Evolutionary conservation across 192 early-diverging fungal species (phyloP).

Genomic region (Glomus cerebriforme): DNA sequence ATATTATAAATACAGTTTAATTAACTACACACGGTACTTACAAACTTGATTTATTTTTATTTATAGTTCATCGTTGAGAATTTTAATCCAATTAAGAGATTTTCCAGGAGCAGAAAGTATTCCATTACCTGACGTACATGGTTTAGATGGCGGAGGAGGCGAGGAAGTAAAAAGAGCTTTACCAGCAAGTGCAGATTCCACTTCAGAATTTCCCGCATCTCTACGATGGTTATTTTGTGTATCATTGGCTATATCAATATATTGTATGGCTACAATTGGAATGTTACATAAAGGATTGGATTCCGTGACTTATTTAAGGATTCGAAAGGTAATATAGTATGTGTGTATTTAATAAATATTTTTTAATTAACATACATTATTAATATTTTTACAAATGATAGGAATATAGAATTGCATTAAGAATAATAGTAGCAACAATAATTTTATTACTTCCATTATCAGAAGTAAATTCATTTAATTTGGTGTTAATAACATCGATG

Average conservation of each 20-base stretch:
- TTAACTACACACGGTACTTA: no score
- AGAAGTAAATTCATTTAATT: slow-evolving; percentile 17
- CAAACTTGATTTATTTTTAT: neutral
- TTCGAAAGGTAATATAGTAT: slow-evolving; percentile 31
- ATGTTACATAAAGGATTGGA: slow-evolving; percentile 34
- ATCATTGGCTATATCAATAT: slow-evolving; percentile 21
- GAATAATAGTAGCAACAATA: slow-evolving; percentile 17
- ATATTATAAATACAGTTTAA: neutral
- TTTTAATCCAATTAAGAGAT: slow-evolving; percentile 12
- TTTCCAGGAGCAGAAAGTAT: slow-evolving; percentile 24
- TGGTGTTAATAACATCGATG: neutral
- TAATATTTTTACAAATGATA: neutral
- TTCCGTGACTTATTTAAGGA: slow-evolving; percentile 8
- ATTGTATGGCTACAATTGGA: slow-evolving; percentile 30
- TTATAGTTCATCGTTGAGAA: slow-evolving; percentile 15
- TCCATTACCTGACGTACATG: neutral
- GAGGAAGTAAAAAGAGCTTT: neutral
- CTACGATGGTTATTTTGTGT: slow-evolving; percentile 27
- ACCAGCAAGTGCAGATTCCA: neutral
- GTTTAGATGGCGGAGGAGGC: neutral
- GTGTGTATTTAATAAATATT: neutral
- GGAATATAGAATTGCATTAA: slow-evolving; percentile 14
- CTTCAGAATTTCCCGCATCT: neutral
- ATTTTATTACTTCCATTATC: slow-evolving; percentile 22
- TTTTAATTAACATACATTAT: neutral